Base-by-base conservation (phyloP, 208 protist genomes). In the Crithidia brevicula region DNA sequence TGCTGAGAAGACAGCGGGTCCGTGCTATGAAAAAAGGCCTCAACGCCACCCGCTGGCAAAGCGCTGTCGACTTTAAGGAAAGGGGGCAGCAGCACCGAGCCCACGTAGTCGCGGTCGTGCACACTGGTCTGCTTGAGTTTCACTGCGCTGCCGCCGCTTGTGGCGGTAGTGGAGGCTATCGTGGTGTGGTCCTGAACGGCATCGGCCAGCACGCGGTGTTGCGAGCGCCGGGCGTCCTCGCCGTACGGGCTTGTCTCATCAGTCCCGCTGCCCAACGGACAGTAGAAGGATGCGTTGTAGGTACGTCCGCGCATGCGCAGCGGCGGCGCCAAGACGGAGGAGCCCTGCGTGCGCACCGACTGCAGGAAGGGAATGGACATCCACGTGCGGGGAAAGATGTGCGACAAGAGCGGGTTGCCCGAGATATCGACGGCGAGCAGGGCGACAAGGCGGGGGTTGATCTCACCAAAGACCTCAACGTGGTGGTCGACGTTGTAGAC, bases 361-460 rank as follows among this genome's bases (percentile, higher is more conserved):
- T 68, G 69, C 52, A 74, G n/a, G 33, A 50, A 62, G 10, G 69
- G 59, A 23, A 74, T 68, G 18, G 60, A 74, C 25, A 74, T 9
- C 69, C 69, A 74, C 4, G 69, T 63, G 1, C 23, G 60, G 0
- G 70, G 67, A 11, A 78, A 57, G 18, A 72, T 2, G 36, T 67
- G 61, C 10, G 66, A 31, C 20, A 88, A 49, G 1, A 65, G 56
- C 20, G 82, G 82, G 45, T 88, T 88, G n/a, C 49, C 36, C n/a
- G 74, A 77, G 40, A 88, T 56, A 46, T 85, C 75, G 43, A 85
- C 27, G 11, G 58, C 42, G 20, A 77, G 45, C 16, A 88, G 67
- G 3, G 52, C 71, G 45, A 88, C 62, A 20, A 88, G 52, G 7
- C 79, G 59, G 20, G 82, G 67, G 40, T 82, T 74, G 45, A 88